Percentiles rank a stretch among this genome's conserved stretches.
These are phyloP conservation scores for Neurospora tetrasperma DNA, from an alignment of 495 filamentous ascomycete genomes.

Conservation along the genomic window DNA sequence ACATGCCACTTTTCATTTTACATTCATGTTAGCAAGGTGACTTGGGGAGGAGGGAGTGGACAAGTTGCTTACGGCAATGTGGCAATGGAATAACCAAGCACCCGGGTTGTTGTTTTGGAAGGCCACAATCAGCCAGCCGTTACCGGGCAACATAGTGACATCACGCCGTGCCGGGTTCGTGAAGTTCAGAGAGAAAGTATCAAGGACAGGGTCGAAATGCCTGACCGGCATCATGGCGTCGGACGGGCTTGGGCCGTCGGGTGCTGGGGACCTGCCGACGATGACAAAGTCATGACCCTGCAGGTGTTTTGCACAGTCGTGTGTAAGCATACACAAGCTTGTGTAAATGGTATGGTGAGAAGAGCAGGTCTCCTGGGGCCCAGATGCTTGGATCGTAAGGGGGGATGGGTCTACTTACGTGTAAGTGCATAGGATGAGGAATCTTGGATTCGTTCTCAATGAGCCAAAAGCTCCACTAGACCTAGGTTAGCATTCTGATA, in stretches of 20 bases:
- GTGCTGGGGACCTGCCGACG: constrained; percentile 26
- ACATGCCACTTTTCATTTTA: constrained; percentile 25
- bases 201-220: constrained; percentile 16
- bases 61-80: constrained; percentile 27
- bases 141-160: constrained; percentile 34
- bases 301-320: constrained; percentile 27
- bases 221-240: background rate
- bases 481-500: background rate
- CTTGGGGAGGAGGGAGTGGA: background rate
- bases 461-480: constrained; percentile 13
- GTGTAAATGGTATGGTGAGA: constrained; percentile 6
- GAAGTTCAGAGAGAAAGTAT: constrained; percentile 22
- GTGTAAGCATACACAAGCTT: constrained; percentile 27
- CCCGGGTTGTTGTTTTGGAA: constrained; percentile 45
- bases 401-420: constrained; percentile 20
- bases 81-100: constrained; percentile 45
- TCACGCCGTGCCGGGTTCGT: constrained; percentile 22
- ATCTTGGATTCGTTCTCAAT: constrained; percentile 30
- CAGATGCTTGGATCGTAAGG: background rate
- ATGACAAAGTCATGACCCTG: constrained; percentile 13
- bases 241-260: constrained; percentile 36
- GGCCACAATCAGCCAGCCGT: constrained; percentile 35
- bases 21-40: background rate
- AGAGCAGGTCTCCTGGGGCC: background rate
- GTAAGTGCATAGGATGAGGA: constrained; percentile 42